Evolutionary conservation across 768 basidiomycete genomes (phyloP), one percentile per base, ranked within the genome.

Genomic region (Tylopilus rubrobrunneus): DNA sequence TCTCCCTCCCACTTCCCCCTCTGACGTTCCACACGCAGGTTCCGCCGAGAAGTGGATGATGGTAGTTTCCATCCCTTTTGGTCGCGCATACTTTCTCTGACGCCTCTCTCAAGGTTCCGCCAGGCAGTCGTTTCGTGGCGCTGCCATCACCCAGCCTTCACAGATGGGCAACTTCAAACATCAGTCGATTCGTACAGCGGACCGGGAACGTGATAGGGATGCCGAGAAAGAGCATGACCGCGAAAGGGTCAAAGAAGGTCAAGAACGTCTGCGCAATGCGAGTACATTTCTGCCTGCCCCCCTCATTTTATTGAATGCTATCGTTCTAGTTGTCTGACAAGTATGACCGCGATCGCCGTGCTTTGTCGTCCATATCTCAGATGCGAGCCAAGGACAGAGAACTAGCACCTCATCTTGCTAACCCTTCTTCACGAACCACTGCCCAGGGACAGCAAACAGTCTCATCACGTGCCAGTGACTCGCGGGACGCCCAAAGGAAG

Each of bases 111-210:
- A 84, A 70, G 70, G 77, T 49, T 69, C 82, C 43, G 64, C 81
- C 11, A 79, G 90, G 53, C 80, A 86, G 25, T 78, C 83, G 7
- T 92, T 90, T 65, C 82, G 88, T 29, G 79, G 88, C 12, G 76
- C 70, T 14, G 58, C 70, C 25, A 62, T 87, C 46, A 81, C 87
- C 25, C 90, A 93, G 62, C 88, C 89, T 27, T 89, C 91, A 34
- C 90, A 92, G 73, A 93, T 93, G 91, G 91, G 91, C 45, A 92
- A 91, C 66, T 93, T 93, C 70, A 89, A 90, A 66, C 91, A 92
- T 63, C 91, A 93, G 60, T 89, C 90, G 11, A 71, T 86, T 61
- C 87, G 89, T 49, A 74, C 81, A 15, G 76, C 73, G 41, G 87
- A 89, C 67, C 79, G 85, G 46, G 82, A 72, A 52, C 73, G 78